Base-by-base conservation (phyloP, 306 rosid species). In the Canavalia ensiformis region DNA sequence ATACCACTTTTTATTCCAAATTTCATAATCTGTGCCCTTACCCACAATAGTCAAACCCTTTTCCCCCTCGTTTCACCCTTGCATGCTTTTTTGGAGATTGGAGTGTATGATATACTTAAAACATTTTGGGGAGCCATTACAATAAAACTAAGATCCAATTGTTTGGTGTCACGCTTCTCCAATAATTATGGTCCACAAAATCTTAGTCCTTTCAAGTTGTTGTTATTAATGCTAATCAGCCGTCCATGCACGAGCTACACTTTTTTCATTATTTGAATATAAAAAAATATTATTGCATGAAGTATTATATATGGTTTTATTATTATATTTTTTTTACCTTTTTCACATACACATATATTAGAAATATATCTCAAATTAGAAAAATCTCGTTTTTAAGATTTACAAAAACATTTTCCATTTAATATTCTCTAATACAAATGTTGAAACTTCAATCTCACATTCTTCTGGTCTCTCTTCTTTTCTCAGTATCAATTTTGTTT, bases 11-110 rank as follows among this genome's bases (percentile, higher is more conserved):
- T 46, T 59, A 46, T 60, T 75, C 51, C 50, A 18, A 76, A 6
- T 4, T 45, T 47, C 59, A 58, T 45, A 13, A 55, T 58, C 56
- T 28, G 30, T 55, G 11, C 47, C 59, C 28, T 62, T 76, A 42
- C 41, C 64, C 52, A 64, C 73, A 34, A n/a, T 37, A 34, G 52
- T 64, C 62, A 60, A 60, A 35, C 39, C 29, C 71, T 33, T 59
- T 46, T 31, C 25, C 9, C 3, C 34, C 46, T 44, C 28, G 10
- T 31, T 75, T 75, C 70, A 31, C 18, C 18, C 3, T 76, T 76
- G 62, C 47, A 54, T 50, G 41, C 52, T 77, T 55, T 77, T 51
- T 64, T 77, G 54, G 41, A 51, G 29, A 77, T 64, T 50, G 47
- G 42, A 56, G 78, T 7, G 18, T 35, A n/a, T 33, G 30, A 6